Evolutionary conservation across 2,329 filamentous ascomycete species (phyloP), one percentile per base, ranked within the genome.

Genomic region (Chaetomium sp.): DNA sequence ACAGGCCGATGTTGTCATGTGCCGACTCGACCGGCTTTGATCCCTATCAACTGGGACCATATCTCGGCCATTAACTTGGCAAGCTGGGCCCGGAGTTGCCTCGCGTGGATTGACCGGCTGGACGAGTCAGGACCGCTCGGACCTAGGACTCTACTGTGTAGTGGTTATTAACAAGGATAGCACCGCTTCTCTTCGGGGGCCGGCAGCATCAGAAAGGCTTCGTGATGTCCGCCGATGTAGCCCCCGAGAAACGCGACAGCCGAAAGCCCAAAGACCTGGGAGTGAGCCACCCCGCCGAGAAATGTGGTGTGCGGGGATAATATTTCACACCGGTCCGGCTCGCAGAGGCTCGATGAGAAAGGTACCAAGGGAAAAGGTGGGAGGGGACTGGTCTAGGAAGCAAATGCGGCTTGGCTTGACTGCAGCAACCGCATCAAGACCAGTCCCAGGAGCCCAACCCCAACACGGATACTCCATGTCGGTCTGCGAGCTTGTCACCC

Each of bases 1-100:
- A 61, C 67, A 65, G 62, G 63, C 29, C 21, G n/a, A 49, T 8
- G 8, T 8, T 51, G 67, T 65, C 67, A 67, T 68, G 63, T 67
- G 54, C 62, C 55, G 27, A 54, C 21, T 57, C 55, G 27, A 54
- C 21, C 6, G 9, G 6, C 29, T 38, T 27, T 13, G 25, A 33
- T 9, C 1, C 12, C 10, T 45, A 42, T 23, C 38, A 25, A 25
- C n/a, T 23, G 21, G 3, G 25, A 12, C 21, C 27, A 21, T 21
- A 54, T 23, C 51, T n/a, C 13, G 51, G n/a, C 3, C 38, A 56
- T 42, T 9, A 13, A 19, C 33, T 27, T 31, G 19, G 29, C 21
- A 1, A 33, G 49, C 38, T 33, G 7, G 38, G 29, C 25, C 51
- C 50, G 38, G 33, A 5, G 45, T 51, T 25, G 8, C 31, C 57